Evolutionary conservation across 345 rosid genomes (phyloP).

Genomic region (Rhodamnia rubescens): DNA sequence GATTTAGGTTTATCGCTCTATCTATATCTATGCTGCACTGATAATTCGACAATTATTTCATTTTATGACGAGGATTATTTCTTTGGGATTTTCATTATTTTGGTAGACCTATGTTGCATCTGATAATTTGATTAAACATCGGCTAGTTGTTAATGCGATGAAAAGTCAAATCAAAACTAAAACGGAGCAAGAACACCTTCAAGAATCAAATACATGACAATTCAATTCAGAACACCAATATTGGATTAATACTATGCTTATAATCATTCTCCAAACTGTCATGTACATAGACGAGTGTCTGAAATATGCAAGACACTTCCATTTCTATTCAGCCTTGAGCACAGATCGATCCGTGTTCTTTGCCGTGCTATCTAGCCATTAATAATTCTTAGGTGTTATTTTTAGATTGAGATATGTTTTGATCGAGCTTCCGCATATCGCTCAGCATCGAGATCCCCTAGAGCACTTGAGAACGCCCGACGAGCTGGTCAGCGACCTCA

Average conservation of each 20-base stretch:
- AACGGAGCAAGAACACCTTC: not conserved
- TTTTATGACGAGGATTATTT: not conserved
- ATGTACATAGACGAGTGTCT: not conserved
- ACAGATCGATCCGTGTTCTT: not conserved
- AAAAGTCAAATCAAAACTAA: not conserved
- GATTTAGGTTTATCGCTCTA: not conserved
- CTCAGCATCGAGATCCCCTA: slow-evolving; percentile 17
- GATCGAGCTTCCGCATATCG: not conserved
- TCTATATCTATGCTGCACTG: not conserved
- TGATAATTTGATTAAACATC: not conserved
- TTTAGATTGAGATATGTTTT: not conserved
- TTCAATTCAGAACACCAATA: not conserved
- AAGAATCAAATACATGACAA: not conserved
- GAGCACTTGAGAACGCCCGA: slow-evolving; percentile 41
- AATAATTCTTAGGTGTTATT: not conserved
- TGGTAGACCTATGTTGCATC: not conserved
- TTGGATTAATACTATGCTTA: not conserved
- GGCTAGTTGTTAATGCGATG: not conserved
- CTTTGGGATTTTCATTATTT: not conserved
- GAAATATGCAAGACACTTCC: not conserved
- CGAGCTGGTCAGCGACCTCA: slow-evolving; percentile 31
- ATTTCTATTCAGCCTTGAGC: not conserved
- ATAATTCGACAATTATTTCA: not conserved
- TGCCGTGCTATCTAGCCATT: not conserved
- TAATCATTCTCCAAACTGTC: not conserved